Conservation (phyloP, 164 flowering plant genomes). For the Annona cherimola region DNA sequence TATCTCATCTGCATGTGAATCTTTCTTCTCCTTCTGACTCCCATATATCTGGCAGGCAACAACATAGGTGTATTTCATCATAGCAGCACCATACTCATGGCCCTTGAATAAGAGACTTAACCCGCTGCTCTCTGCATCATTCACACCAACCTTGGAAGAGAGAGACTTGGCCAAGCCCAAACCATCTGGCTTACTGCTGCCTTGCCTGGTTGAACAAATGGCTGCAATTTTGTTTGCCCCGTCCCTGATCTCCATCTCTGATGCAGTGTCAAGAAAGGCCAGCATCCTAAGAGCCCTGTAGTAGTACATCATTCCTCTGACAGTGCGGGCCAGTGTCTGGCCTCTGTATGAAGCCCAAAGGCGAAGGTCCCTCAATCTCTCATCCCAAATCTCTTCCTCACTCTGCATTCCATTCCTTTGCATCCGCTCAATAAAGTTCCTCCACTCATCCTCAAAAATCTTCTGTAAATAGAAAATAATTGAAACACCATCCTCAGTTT, state of each 20-base stretch:
- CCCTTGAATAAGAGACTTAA: conserved; percentile 66
- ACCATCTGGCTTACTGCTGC: conserved; percentile 15
- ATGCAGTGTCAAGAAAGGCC: conserved; percentile 77
- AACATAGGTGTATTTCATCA: conserved; percentile 89
- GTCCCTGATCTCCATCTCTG: conserved; percentile 65
- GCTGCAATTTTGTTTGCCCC: conserved; percentile 52
- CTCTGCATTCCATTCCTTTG: conserved; percentile 58
- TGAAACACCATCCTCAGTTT: conserved; percentile 92
- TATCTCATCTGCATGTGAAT: conserved; percentile 75
- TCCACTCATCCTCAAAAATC: conserved; percentile 84
- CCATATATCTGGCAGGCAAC: conserved; percentile 91
- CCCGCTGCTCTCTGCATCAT: conserved; percentile 38
- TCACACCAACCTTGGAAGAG: conserved; percentile 27
- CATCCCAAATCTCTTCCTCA: conserved; percentile 56
- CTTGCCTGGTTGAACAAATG: conserved; percentile 30
- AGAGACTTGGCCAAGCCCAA: conserved; percentile 22
- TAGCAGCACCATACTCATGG: conserved; percentile 61
- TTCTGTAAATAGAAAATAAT: conserved; percentile 78
- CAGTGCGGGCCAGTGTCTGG: conserved; percentile 91
- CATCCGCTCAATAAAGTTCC: conserved; percentile 78
- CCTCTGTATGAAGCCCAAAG: conserved; percentile 95
- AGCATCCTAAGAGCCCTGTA: conserved; percentile 79
- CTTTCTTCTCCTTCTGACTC: conserved; percentile 58
- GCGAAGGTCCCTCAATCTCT: conserved; percentile 56
- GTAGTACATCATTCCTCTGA: conserved; percentile 97